Base-by-base conservation (phyloP, 2,329 filamentous ascomycete species). In the Tolypocladium endophyticum region DNA sequence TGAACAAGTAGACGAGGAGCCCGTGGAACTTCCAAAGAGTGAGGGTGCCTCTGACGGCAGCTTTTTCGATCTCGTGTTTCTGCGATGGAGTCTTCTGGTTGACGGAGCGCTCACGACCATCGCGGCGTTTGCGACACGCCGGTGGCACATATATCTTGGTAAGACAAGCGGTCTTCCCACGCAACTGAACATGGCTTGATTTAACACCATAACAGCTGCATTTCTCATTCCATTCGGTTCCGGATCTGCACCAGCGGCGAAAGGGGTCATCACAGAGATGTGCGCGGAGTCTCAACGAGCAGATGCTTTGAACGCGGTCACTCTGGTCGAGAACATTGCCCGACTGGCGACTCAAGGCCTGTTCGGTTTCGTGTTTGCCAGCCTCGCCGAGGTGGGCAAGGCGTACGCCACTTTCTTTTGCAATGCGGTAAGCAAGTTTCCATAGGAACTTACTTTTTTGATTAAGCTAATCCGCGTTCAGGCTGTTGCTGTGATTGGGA, bases 191-290 rank as follows among this genome's bases (percentile, higher is more conserved):
- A 1, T 28, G 25, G 12, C 25, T 18, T 18, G 12, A 45, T 25
- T 25, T 57, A 12, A 57, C 28, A 18, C 20, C 8, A n/a, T 50
- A 18, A 0, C 60, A 79, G 81, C 87, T 1, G 85, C 85, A 0
- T 79, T 83, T 33, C 68, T 89, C 1, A 76, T 90, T 0, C 87
- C 87, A 0, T 82, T 90, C 36, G 86, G 85, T 0, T 87, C 87
- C 0, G 87, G 87, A 0, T 87, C 87, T 0, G 87, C 86, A 0
- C 81, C 86, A 0, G 85, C 87, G 0, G 85, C 86, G 1, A 90
- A 90, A 64, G 87, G 87, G 0, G 85, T 87, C n/a, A 88, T 90
- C 61, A 81, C 88, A 0, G 82, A 87, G 60, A 87, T 90, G 85
- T 86, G 86, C 53, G 75, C 85, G 0, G 76, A 82, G 1, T 77